Evolutionary conservation across 768 basidiomycete species (phyloP).

Genomic region (Suillus bovinus): DNA sequence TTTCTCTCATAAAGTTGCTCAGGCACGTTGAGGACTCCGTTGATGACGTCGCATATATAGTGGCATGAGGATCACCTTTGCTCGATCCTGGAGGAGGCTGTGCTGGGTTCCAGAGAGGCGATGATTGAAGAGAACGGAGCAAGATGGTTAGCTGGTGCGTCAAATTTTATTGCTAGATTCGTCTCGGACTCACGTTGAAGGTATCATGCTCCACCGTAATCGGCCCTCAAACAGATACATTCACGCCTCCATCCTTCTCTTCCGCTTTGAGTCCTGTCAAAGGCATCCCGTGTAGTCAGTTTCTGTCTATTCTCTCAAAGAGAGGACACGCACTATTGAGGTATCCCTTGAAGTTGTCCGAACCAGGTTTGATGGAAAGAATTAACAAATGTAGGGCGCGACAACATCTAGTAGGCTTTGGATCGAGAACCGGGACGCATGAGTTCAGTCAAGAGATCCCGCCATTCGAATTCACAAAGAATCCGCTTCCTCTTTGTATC

Average conservation of each 20-base stretch:
- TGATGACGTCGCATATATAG: too few relatives aligned
- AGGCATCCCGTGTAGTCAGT: too few relatives aligned
- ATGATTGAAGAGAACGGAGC: conserved; percentile 94
- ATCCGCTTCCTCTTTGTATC: neutral
- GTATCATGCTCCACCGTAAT: conserved; percentile 52
- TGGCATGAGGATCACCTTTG: too few relatives aligned
- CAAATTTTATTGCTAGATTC: neutral
- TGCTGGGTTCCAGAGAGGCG: conserved; percentile 90
- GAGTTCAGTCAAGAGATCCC: neutral
- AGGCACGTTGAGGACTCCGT: too few relatives aligned
- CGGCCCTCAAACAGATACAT: neutral
- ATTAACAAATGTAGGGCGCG: neutral
- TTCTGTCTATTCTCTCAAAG: too few relatives aligned
- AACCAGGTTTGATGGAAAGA: too few relatives aligned
- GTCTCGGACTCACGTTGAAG: neutral
- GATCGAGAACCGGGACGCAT: neutral
- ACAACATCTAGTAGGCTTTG: neutral
- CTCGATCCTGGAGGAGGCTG: too few relatives aligned
- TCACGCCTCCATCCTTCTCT: too few relatives aligned
- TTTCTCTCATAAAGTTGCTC: too few relatives aligned
- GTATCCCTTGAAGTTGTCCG: too few relatives aligned
- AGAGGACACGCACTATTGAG: too few relatives aligned
- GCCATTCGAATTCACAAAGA: neutral
- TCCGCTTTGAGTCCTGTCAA: too few relatives aligned
- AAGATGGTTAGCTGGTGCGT: conserved; percentile 89